Evolutionary conservation across 2,329 filamentous ascomycete genomes (phyloP).

Genomic region (Fusarium camptoceras): DNA sequence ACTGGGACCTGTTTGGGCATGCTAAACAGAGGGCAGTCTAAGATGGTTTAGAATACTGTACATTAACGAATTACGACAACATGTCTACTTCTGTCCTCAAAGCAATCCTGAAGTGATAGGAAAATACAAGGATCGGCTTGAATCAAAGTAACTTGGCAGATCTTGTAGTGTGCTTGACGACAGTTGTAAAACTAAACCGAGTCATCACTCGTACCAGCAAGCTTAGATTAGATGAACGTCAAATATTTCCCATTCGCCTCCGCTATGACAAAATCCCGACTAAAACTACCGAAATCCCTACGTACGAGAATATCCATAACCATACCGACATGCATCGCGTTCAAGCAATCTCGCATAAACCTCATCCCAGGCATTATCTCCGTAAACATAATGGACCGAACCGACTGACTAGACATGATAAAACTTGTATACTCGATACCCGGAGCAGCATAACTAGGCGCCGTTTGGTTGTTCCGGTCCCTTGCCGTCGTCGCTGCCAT

Average conservation of each 20-base stretch:
- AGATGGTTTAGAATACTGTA: not conserved
- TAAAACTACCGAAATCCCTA: constrained; percentile 34
- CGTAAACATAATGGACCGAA: constrained; percentile 23
- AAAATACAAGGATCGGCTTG: not conserved
- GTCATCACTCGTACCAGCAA: not conserved
- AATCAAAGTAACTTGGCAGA: not conserved
- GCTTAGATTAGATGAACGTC: constrained; percentile 3
- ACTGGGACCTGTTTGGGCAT: not conserved
- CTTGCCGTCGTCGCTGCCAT: constrained; percentile 36
- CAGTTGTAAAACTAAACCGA: not conserved
- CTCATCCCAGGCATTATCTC: constrained; percentile 39
- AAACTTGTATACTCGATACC: constrained; percentile 8
- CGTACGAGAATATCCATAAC: constrained; percentile 37
- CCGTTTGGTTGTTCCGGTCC: constrained; percentile 35
- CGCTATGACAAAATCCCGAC: constrained; percentile 48
- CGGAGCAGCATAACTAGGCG: constrained; percentile 17
- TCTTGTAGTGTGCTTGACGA: not conserved
- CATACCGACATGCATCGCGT: constrained; percentile 27
- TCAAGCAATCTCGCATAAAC: constrained; percentile 34
- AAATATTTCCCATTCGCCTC: constrained; percentile 49
- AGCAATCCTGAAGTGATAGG: not conserved
- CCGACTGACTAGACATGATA: constrained; percentile 4
- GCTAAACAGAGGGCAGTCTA: not conserved
- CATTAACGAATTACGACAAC: constrained; percentile 21
- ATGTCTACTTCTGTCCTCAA: not conserved